Evolutionary conservation across 306 rosid genomes (phyloP), one percentile per base, ranked within the genome.

Genomic region (Cucumis cinereus): DNA sequence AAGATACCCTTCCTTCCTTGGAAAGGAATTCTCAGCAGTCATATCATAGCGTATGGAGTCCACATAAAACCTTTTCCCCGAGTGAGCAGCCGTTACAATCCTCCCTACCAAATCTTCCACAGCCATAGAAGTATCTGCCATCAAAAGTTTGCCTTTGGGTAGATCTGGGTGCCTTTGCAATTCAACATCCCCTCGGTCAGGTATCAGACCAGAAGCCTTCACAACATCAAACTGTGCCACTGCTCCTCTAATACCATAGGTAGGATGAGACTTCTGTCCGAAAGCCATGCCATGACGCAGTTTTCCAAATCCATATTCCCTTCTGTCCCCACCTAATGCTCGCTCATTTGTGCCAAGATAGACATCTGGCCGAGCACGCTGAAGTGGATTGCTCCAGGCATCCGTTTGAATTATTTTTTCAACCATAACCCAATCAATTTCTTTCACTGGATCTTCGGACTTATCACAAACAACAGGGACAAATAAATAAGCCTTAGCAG

Each of bases 331-430:
- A 67, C 99, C 99, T 82, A 94, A 84, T 26, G 97, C 90, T 81
- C 99, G 95, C 86, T 94, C 99, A 74, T 90, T 94, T 77, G 99
- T 94, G 80, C 99, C 99, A 81, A 94, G 99, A 87, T 89, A 94
- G 82, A 94, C 97, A 89, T 94, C 99, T 67, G 99, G 99, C 75
- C 99, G 93, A 89, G 99, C 97, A 78, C 86, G 88, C 80, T 94
- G 99, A 87, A 94, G 99, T 79, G 99, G 99, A 92, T 94, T 94
- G 54, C 76, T 81, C 99, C 99, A 94, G 54, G 91, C 96, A 80
- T 88, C 89, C 10, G 90, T 85, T 82, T 87, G 79, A 83, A 83
- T 86, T 79, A 94, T 86, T 79, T 83, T 88, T 84, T 88, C 90
- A 90, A 92, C 91, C 89, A 92, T 85, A 89, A 81, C 84, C 99